These are phyloP conservation scores for Blakeslea trispora DNA, from an alignment of 371 early-diverging fungal genomes.

Conservation along the genomic window DNA sequence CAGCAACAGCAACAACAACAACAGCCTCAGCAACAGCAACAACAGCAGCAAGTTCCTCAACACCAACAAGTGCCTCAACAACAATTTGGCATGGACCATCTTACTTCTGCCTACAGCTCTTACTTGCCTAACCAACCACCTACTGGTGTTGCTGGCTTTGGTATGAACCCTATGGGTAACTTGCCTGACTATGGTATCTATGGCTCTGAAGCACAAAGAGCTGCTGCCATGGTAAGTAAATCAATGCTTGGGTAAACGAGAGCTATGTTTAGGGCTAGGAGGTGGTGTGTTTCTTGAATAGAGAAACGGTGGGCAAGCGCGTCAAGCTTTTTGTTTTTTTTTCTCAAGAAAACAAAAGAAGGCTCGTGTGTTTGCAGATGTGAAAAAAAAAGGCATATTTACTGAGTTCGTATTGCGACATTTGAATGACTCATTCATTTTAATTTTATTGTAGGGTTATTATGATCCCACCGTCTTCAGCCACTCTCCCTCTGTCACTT, in stretches of 20 bases:
- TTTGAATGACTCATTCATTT: background rate
- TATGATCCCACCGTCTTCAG: constrained; percentile 57
- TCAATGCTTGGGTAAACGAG: background rate
- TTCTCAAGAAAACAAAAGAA: no score
- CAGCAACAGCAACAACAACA: constrained; percentile 10
- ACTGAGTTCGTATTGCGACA: background rate
- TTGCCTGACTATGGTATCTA: constrained; percentile 59
- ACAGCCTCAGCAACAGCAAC: constrained; percentile 34
- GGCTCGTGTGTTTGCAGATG: no score
- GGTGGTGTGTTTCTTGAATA: no score
- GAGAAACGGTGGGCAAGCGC: background rate
- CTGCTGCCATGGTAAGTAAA: constrained; percentile 50
- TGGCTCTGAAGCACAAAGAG: constrained; percentile 50
- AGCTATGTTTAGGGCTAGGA: no score
- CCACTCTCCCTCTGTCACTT: constrained; percentile 43
- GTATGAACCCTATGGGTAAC: constrained; percentile 69
- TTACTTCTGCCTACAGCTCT: constrained; percentile 59
- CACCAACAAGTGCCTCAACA: constrained; percentile 25
- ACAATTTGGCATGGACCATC: constrained; percentile 54
- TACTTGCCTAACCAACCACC: constrained; percentile 61
- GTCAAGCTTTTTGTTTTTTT: background rate
- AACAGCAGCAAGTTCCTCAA: constrained; percentile 28
- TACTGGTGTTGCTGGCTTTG: constrained; percentile 64
- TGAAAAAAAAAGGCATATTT: no score
- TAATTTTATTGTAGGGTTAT: constrained; percentile 42